These are phyloP conservation scores for Ustilago nuda DNA, from an alignment of 1,284 basidiomycete genomes.

Conservation along the genomic window DNA sequence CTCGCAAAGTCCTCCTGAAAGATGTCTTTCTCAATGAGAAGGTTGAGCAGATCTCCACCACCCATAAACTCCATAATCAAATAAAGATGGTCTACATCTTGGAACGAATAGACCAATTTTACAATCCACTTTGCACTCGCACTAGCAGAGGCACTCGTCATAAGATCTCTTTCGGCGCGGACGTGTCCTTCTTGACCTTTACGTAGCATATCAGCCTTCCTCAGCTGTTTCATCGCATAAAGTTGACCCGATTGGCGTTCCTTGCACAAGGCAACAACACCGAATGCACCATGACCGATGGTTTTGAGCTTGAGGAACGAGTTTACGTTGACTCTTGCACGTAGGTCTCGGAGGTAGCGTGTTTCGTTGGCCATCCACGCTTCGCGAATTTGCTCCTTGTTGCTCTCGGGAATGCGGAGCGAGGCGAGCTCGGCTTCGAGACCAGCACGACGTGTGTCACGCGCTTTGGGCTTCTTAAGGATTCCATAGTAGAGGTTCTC, in stretches of 20 bases:
- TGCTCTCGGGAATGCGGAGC: constrained; percentile 78
- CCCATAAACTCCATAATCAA: constrained; percentile 90
- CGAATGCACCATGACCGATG: constrained; percentile 98
- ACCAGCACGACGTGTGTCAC: constrained; percentile 83
- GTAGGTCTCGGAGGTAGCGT: constrained; percentile 83
- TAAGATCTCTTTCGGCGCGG: constrained; percentile 87
- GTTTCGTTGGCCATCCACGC: constrained; percentile 89
- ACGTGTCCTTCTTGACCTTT: constrained; percentile 98
- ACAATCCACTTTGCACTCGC: constrained; percentile 80
- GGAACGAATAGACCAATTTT: constrained; percentile 82
- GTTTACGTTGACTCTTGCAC: constrained; percentile 83
- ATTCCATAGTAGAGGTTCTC: constrained; percentile 85
- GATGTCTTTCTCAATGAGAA: constrained; percentile 91
- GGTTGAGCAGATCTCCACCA: constrained; percentile 92
- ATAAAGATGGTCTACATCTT: constrained; percentile 82
- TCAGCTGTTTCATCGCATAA: constrained; percentile 95
- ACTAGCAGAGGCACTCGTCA: constrained; percentile 76
- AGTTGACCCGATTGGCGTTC: constrained; percentile 83
- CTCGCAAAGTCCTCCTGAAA: constrained; percentile 93
- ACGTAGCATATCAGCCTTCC: constrained; percentile 95
- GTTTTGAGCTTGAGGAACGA: constrained; percentile 91
- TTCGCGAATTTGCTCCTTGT: constrained; percentile 79
- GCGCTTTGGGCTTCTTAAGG: constrained; percentile 79
- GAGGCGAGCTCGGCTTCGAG: constrained; percentile 87
- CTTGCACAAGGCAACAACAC: constrained; percentile 90